phyloP scores from a whole-genome alignment of 805 yeast species.

The Metschnikowia picachoensis region DNA sequence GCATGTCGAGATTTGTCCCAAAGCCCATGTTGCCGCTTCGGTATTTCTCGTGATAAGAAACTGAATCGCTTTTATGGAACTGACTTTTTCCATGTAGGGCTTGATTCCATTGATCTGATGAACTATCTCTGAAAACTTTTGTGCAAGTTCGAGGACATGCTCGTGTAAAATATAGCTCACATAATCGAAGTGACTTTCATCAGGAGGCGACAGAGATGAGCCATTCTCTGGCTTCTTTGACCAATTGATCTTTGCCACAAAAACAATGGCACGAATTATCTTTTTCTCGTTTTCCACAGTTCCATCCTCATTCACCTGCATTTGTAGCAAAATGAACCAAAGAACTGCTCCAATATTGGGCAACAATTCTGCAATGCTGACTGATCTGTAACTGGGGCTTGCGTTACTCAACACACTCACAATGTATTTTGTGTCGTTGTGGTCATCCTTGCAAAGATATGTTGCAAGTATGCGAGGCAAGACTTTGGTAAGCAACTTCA shows the following conservation, averaged over 20 bases:
- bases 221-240: constrained; percentile 10
- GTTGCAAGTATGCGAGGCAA: constrained; percentile 55
- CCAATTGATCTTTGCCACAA: constrained; percentile 30
- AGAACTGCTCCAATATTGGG: constrained; percentile 37
- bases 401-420: constrained; percentile 50
- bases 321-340: constrained; percentile 33
- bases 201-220: constrained; percentile 7
- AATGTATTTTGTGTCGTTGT: constrained; percentile 47
- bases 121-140: constrained; percentile 72
- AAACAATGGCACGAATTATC: constrained; percentile 42
- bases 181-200: constrained; percentile 20
- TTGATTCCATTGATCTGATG: constrained; percentile 69
- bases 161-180: constrained; percentile 41
- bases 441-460: constrained; percentile 48
- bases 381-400: constrained; percentile 42
- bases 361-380: constrained; percentile 31
- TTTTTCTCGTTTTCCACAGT: constrained; percentile 28
- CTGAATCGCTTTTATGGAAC: constrained; percentile 70
- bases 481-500: constrained; percentile 46
- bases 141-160: constrained; percentile 70
- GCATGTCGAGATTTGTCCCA: constrained; percentile 85
- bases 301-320: constrained; percentile 29
- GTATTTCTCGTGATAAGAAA: constrained; percentile 57
- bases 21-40: constrained; percentile 49
- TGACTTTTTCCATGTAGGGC: constrained; percentile 67